Base-by-base conservation (phyloP, 352 stramenopile species). In the Globisporangium paddicum region DNA sequence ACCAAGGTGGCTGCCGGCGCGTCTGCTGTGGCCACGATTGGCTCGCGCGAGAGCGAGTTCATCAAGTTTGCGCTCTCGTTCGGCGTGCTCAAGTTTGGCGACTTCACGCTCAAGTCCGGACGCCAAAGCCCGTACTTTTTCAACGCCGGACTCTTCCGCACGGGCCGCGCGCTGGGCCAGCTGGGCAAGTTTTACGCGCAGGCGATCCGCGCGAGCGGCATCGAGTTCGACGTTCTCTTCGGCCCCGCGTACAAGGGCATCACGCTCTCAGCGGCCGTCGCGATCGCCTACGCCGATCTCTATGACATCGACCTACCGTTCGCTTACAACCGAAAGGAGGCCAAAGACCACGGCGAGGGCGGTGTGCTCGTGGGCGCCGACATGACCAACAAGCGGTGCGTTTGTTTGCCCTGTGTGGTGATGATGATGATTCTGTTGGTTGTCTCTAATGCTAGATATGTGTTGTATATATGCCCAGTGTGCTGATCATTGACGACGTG, bases 201-300 rank as follows among this genome's bases (percentile, higher is more conserved):
- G 40, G 83, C 96, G 11, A 98, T 99, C 59, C 86, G 97, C 68
- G 77, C 86, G 23, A 95, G 82, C 45, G 87, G 85, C 21, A 73
- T 99, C 5, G 84, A 96, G 48, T 99, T 99, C 68, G 97, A 99
- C 64, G 95, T 99, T 48, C 73, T 99, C 28, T 99, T 99, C 70
- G 98, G 98, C 0, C 98, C 98, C 4, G 98, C 98, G 1, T 99
- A 99, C 91, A 99, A 99, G 86, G 97, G 97, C 55, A 99, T 99
- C 72, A 98, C 96, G 30, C 79, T 99, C 7, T 91, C 89, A 28
- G 96, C 95, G 13, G 84, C 97, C 28, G 96, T 99, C 8, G 93
- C 92, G 41, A 95, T 97, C 26, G 89, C 94, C 41, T 95, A 99
- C 34, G 94, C 79, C 26, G 82, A 93, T 41, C 69, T 93, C 50